These are phyloP conservation scores for Sugiyamaella boreocaroliniensis DNA, from an alignment of 805 yeast species.

Conservation along the genomic window DNA sequence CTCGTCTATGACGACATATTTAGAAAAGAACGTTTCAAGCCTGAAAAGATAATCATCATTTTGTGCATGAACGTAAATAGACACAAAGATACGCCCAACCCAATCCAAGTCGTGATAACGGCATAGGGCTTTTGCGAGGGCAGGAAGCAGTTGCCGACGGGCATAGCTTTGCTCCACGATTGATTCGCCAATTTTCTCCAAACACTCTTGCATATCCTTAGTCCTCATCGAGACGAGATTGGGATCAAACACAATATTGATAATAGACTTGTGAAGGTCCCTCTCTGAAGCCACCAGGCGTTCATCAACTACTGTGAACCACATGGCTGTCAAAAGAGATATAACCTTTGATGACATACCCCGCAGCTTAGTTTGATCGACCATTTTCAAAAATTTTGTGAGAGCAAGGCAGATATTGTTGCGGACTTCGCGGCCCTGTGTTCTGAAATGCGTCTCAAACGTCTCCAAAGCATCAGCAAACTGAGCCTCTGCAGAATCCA, in stretches of 20 bases:
- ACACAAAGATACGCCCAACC: conserved; percentile 45
- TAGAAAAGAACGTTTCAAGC: conserved; percentile 51
- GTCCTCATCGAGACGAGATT: conserved; percentile 33
- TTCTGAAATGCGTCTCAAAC: conserved; percentile 3
- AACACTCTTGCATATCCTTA: conserved; percentile 25
- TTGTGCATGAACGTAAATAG: conserved; percentile 45
- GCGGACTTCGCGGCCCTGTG: conserved; percentile 2
- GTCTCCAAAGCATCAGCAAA: neutral
- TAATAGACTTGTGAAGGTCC: conserved; percentile 50
- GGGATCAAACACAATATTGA: conserved; percentile 44
- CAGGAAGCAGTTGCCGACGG: conserved; percentile 64
- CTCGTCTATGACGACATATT: conserved; percentile 2
- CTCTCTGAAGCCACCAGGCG: conserved; percentile 62
- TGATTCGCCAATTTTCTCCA: conserved; percentile 26
- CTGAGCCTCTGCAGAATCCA: neutral
- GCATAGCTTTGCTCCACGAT: conserved; percentile 35
- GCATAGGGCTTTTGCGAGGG: conserved; percentile 43
- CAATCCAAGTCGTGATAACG: conserved; percentile 34
- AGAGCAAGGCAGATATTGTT: neutral
- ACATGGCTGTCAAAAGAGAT: conserved; percentile 31
- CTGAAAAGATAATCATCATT: conserved; percentile 49
- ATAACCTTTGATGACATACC: neutral
- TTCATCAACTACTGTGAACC: conserved; percentile 53
- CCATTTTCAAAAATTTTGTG: neutral
- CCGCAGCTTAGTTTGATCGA: neutral